Evolutionary conservation across 176 grass and related monocot genomes (phyloP), one percentile per base, ranked within the genome.

Genomic region (Pharus latifolius): DNA sequence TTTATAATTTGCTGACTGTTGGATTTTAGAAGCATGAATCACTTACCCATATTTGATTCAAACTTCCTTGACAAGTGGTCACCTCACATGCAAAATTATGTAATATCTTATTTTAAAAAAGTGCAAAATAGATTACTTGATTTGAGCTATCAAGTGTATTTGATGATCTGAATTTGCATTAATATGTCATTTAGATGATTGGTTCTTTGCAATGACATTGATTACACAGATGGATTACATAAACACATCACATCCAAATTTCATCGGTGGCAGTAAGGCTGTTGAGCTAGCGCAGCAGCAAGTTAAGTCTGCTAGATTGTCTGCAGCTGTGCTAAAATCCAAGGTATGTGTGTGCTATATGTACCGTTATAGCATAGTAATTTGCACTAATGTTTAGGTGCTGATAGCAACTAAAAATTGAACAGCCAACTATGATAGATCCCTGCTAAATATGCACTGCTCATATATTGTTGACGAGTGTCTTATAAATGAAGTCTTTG

Each of bases 171-270:
- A 20, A 41, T 35, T 82, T 70, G 73, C n/a, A 15, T 46, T 46
- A 49, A 44, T 78, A 65, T 13, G 41, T 60, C 3, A 8, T 55
- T 79, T 65, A 67, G 30, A 43, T 49, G 64, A 45, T 73, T 49
- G 1, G 44, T 78, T 47, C 78, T 19, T 67, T 33, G 33, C 52
- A 51, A 78, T 19, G 25, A 40, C 40, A 68, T 82, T 66, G 59
- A 77, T 67, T 90, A 61, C 52, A 78, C 87, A 99, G 95, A 86
- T 85, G 55, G 95, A 99, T 76, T 99, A 99, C 77, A 99, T 99
- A 80, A 99, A 99, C 52, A 99, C 95, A 42, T 91, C 95, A 14
- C 95, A 99, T 49, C 95, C 95, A 60, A 86, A 82, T 81, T 99
- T 99, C 78, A 82, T 99, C 14, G 95, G 95, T 54, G 95, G 95